Conservation (phyloP, 2,329 filamentous ascomycete genomes). For the Colletotrichum siamense region DNA sequence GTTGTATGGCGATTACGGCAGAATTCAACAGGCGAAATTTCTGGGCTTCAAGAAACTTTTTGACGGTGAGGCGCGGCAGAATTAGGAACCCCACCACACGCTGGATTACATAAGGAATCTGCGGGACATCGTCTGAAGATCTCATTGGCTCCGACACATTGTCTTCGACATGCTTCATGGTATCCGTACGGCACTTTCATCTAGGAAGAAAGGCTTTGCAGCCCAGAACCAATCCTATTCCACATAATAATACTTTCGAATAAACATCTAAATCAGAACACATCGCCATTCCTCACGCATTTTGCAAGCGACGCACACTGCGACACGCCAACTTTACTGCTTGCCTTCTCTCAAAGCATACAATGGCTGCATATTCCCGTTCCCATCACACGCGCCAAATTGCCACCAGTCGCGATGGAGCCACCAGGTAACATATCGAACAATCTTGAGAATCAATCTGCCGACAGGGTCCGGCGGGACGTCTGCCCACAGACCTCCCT, state of each 20-base stretch:
- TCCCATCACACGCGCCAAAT: slow-evolving; percentile 30
- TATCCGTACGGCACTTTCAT: neutral
- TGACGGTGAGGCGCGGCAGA: slow-evolving; percentile 24
- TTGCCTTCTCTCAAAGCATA: slow-evolving; percentile 25
- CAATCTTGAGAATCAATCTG: slow-evolving; percentile 21
- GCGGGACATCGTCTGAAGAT: neutral
- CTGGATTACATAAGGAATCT: neutral
- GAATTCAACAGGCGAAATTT: slow-evolving; percentile 18
- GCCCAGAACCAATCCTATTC: neutral
- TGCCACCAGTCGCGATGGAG: slow-evolving; percentile 27
- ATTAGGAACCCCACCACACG: neutral
- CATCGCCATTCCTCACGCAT: neutral
- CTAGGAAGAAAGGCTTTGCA: neutral
- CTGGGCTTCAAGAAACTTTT: slow-evolving; percentile 24
- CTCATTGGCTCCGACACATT: neutral
- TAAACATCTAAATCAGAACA: neutral
- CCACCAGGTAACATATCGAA: slow-evolving; percentile 24
- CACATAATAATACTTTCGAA: neutral
- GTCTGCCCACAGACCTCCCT: slow-evolving; percentile 35
- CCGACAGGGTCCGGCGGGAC: slow-evolving; percentile 19
- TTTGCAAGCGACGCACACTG: neutral
- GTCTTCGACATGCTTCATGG: neutral
- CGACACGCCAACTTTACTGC: neutral
- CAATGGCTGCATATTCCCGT: slow-evolving; percentile 26
- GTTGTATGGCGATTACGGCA: neutral